Evolutionary conservation across 2,329 filamentous ascomycete genomes (phyloP).

Genomic region (Alternaria arborescens): DNA sequence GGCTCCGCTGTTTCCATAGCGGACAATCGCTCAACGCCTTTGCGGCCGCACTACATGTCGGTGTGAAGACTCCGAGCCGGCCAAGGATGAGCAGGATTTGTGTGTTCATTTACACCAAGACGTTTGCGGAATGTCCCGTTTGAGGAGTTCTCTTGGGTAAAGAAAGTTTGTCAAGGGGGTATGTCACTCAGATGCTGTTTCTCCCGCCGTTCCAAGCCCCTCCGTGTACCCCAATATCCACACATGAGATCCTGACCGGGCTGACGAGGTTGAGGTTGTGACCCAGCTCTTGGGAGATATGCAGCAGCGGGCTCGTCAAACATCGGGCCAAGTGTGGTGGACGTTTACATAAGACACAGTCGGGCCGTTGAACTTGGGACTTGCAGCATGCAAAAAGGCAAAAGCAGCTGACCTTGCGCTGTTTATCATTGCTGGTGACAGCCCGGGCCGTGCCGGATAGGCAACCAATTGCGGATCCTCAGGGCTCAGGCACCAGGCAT

Average conservation of each 20-base stretch:
- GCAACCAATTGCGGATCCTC: slow-evolving; percentile 16
- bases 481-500: slow-evolving; percentile 11
- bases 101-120: neutral
- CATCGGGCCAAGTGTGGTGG: neutral
- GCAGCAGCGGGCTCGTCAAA: slow-evolving; percentile 1
- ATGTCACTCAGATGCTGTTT: neutral
- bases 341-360: neutral
- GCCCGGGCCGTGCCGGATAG: slow-evolving; percentile 37
- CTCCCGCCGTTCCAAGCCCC: neutral
- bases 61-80: slow-evolving; percentile 4
- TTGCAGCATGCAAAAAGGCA: neutral
- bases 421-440: slow-evolving; percentile 23
- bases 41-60: slow-evolving; percentile 1
- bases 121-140: slow-evolving; percentile 1
- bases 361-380: neutral
- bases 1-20: slow-evolving; percentile 5
- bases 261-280: neutral
- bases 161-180: neutral
- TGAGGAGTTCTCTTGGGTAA: neutral
- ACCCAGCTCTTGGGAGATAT: neutral
- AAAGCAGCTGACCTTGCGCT: slow-evolving; percentile 3
- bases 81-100: slow-evolving; percentile 1
- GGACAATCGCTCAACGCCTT: neutral
- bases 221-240: neutral
- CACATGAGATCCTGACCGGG: neutral